Percentiles rank a stretch among this genome's conserved stretches.
Evolutionary conservation across 371 early-diverging fungal species (phyloP).

Genomic region (Mucor mucedo): DNA sequence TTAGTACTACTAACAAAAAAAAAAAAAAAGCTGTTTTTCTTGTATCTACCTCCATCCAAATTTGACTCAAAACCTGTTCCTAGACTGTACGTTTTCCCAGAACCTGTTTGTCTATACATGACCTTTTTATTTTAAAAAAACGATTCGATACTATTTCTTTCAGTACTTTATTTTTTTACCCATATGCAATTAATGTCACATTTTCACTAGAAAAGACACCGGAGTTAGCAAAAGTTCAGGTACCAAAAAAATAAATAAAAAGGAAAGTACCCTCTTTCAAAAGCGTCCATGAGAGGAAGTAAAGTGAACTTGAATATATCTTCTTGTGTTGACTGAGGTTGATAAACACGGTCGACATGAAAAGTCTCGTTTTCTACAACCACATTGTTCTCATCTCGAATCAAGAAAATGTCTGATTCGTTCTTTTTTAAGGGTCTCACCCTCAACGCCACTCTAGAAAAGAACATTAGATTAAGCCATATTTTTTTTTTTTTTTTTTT

Average conservation of each 20-base stretch:
- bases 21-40: neutral
- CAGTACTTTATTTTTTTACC: slow-evolving; percentile 53
- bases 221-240: slow-evolving; percentile 12
- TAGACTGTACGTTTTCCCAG: slow-evolving; percentile 98
- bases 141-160: neutral
- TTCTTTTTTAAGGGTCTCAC: slow-evolving; percentile 69
- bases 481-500: slow-evolving; percentile 5
- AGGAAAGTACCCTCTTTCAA: slow-evolving; percentile 75
- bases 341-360: slow-evolving; percentile 83
- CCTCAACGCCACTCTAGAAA: slow-evolving; percentile 64
- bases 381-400: slow-evolving; percentile 56
- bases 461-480: neutral
- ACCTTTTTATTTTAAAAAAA: neutral
- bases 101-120: slow-evolving; percentile 39
- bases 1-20: neutral
- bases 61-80: slow-evolving; percentile 64
- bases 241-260: slow-evolving; percentile 43
- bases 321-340: slow-evolving; percentile 64
- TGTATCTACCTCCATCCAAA: slow-evolving; percentile 14
- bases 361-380: slow-evolving; percentile 60
- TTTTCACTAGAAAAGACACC: slow-evolving; percentile 55
- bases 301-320: slow-evolving; percentile 70
- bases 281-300: slow-evolving; percentile 71
- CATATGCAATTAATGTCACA: slow-evolving; percentile 93
- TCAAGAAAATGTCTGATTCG: slow-evolving; percentile 53